These are phyloP conservation scores for Sphagnum fallax DNA, from an alignment of 228 moss, liverwort and hornwort genomes.

Conservation along the genomic window DNA sequence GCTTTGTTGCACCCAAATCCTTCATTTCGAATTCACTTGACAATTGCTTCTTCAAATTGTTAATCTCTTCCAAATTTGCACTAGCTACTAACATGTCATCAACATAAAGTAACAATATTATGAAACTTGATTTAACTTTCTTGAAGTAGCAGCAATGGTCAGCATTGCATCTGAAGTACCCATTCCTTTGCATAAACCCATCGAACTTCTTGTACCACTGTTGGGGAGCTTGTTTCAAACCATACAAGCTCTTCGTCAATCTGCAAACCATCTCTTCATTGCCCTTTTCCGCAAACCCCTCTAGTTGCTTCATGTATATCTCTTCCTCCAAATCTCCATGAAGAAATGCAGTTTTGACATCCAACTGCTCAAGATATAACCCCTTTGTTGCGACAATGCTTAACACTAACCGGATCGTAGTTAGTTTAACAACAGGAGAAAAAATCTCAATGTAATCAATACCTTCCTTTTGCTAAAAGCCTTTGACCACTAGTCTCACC, in stretches of 20 bases:
- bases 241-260: constrained; percentile 7
- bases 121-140: too few relatives aligned
- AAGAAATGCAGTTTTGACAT: constrained; percentile 1
- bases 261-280: constrained; percentile 7
- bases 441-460: constrained; percentile 1
- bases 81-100: too few relatives aligned
- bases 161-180: too few relatives aligned
- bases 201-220: constrained; percentile 2
- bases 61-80: too few relatives aligned
- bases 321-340: constrained; percentile 4
- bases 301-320: constrained; percentile 3
- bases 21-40: too few relatives aligned
- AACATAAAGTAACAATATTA: too few relatives aligned
- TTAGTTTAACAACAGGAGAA: constrained; percentile 3
- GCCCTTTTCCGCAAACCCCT: constrained; percentile 2
- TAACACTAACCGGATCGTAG: background rate
- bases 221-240: constrained; percentile 1
- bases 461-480: constrained; percentile 1
- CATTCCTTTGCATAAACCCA: too few relatives aligned
- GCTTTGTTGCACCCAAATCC: too few relatives aligned
- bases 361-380: background rate
- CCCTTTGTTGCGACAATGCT: background rate
- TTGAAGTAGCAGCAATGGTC: too few relatives aligned
- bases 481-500: constrained; percentile 1
- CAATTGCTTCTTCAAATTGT: too few relatives aligned